These are phyloP conservation scores for Cinnamomum micranthum DNA, from an alignment of 164 flowering plant genomes.

Conservation along the genomic window DNA sequence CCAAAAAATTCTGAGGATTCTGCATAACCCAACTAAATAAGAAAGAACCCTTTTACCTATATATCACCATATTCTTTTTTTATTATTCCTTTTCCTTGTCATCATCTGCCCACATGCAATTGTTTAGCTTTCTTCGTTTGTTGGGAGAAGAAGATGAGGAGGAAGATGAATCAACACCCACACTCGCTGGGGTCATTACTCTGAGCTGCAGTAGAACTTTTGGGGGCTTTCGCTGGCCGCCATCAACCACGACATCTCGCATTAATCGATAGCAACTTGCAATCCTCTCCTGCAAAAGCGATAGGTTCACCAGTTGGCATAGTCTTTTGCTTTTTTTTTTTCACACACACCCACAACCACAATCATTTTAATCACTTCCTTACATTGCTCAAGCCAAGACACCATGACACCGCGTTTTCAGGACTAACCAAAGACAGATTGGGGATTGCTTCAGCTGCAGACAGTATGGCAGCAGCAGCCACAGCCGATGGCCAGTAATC, in stretches of 20 bases:
- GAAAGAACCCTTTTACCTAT: constrained; percentile 19
- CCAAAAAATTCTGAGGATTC: constrained; percentile 41
- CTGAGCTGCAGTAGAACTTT: constrained; percentile 47
- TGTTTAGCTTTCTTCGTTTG: constrained; percentile 72
- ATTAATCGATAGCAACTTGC: constrained; percentile 54
- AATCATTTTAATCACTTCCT: constrained; percentile 17
- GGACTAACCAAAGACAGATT: constrained; percentile 47
- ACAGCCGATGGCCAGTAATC: constrained; percentile 78
- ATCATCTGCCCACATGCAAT: constrained; percentile 51
- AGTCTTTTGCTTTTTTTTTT: neutral
- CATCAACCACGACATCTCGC: constrained; percentile 33
- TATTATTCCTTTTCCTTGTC: constrained; percentile 25
- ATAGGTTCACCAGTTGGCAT: constrained; percentile 17
- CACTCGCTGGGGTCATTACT: constrained; percentile 39
- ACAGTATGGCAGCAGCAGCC: constrained; percentile 77
- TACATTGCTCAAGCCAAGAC: constrained; percentile 78
- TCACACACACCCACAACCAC: constrained; percentile 5
- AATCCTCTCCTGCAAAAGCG: constrained; percentile 65
- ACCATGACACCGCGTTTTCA: constrained; percentile 62
- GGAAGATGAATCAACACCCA: constrained; percentile 37
- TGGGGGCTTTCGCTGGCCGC: constrained; percentile 34
- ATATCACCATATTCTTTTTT: constrained; percentile 17
- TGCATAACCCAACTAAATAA: constrained; percentile 27
- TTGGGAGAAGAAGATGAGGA: constrained; percentile 31
- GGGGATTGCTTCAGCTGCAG: constrained; percentile 67